Evolutionary conservation across 2,329 filamentous ascomycete genomes (phyloP).

Genomic region (Shiraia sp.): DNA sequence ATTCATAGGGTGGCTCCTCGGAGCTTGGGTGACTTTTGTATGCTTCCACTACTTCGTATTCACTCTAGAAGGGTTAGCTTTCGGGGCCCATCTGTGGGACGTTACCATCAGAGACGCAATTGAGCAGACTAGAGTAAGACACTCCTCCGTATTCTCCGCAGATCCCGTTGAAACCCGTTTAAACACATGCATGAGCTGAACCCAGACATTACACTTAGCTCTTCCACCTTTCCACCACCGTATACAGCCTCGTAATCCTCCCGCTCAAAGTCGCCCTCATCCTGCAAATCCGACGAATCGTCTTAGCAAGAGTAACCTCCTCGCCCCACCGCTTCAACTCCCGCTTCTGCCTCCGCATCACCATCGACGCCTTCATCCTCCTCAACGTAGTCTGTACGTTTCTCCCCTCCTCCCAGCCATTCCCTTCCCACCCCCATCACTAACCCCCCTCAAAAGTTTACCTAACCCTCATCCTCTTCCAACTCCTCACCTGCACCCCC

Average conservation of each 20-base stretch:
- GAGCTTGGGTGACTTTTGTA: constrained; percentile 10
- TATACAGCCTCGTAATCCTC: constrained; percentile 14
- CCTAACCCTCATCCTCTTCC: constrained; percentile 16
- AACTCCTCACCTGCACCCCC: constrained; percentile 22
- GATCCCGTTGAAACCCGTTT: neutral
- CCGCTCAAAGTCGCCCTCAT: constrained; percentile 23
- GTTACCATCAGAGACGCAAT: constrained; percentile 11
- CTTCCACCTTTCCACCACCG: constrained; percentile 13
- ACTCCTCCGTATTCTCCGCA: neutral
- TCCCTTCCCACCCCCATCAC: no score
- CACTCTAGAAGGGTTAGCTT: constrained; percentile 7
- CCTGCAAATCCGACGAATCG: constrained; percentile 21
- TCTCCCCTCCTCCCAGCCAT: no score
- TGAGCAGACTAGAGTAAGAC: constrained; percentile 8
- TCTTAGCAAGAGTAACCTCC: constrained; percentile 3
- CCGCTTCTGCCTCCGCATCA: neutral
- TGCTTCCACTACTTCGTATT: constrained; percentile 12
- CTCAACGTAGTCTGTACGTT: constrained; percentile 11
- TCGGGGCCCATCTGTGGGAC: constrained; percentile 17
- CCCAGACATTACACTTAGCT: constrained; percentile 2
- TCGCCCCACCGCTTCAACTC: constrained; percentile 1
- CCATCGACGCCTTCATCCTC: constrained; percentile 13
- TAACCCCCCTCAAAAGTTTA: constrained; percentile 9
- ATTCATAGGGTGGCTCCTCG: constrained; percentile 11
- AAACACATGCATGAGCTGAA: no score